These are phyloP conservation scores for Diospyros kaki DNA, from an alignment of 148 eudicot species.

Conservation along the genomic window DNA sequence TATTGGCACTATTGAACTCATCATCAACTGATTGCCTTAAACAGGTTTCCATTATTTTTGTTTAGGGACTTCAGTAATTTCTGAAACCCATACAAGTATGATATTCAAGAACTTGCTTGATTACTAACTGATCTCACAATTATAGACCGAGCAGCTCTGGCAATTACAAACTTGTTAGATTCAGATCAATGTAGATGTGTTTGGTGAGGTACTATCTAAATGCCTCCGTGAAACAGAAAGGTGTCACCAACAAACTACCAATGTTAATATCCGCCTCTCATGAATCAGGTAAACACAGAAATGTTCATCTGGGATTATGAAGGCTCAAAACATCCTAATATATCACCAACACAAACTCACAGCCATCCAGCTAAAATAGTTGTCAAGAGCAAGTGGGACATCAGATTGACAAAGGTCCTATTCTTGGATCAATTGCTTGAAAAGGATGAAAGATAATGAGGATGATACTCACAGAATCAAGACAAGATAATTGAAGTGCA, in stretches of 20 bases:
- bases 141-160: background rate
- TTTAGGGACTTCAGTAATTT: background rate
- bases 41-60: background rate
- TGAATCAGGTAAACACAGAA: conserved; percentile 41
- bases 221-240: conserved; percentile 29
- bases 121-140: background rate
- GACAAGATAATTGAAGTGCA: no score
- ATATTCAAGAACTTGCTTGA: background rate
- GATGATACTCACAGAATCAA: no score
- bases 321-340: conserved; percentile 22
- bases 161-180: background rate
- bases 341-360: background rate
- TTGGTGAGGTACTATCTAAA: conserved; percentile 41
- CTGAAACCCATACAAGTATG: background rate
- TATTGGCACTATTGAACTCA: no score
- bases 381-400: no score
- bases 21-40: no score
- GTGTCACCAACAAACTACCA: conserved; percentile 46
- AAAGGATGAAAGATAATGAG: no score
- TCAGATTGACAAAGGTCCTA: no score
- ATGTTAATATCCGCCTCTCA: conserved; percentile 36
- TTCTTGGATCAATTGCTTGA: no score
- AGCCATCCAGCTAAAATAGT: background rate
- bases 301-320: conserved; percentile 38
- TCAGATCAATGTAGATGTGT: conserved; percentile 16